These are phyloP conservation scores for Diplodia corticola DNA, from an alignment of 2,329 filamentous ascomycete species.

Conservation along the genomic window DNA sequence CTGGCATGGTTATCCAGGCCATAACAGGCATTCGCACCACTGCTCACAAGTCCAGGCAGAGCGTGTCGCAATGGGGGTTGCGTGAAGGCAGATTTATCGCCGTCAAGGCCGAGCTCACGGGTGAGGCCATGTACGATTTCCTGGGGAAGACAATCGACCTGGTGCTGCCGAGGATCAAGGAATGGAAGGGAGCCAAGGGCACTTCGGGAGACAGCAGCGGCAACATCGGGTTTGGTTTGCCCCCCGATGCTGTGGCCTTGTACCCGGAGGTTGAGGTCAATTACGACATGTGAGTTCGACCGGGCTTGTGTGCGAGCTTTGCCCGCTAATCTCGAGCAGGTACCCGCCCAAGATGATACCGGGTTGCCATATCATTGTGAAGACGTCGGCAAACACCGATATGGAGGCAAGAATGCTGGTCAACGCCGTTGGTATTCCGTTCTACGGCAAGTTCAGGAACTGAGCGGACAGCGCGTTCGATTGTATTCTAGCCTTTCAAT, in stretches of 20 bases:
- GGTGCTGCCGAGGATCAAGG: conserved; percentile 92
- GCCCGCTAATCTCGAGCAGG: conserved; percentile 46
- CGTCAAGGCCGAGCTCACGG: conserved; percentile 74
- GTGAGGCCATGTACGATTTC: conserved; percentile 85
- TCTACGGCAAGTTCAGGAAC: conserved; percentile 70
- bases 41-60: conserved; percentile 68
- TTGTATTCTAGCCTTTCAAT: conserved; percentile 13
- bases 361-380: conserved; percentile 77
- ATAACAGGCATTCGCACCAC: conserved; percentile 76
- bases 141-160: conserved; percentile 86
- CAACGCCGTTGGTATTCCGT: conserved; percentile 72
- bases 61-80: conserved; percentile 74
- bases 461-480: conserved; percentile 31
- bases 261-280: conserved; percentile 96
- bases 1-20: conserved; percentile 79
- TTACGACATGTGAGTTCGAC: conserved; percentile 73
- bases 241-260: conserved; percentile 70
- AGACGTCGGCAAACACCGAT: conserved; percentile 83
- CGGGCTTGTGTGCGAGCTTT: too few species aligned
- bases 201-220: conserved; percentile 82
- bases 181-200: conserved; percentile 80
- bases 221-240: conserved; percentile 82
- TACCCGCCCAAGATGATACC: conserved; percentile 76
- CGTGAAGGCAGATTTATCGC: conserved; percentile 69
- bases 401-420: conserved; percentile 79